Base-by-base conservation (phyloP, 805 yeast species). In the Ogataea nakhonphanomensis region DNA sequence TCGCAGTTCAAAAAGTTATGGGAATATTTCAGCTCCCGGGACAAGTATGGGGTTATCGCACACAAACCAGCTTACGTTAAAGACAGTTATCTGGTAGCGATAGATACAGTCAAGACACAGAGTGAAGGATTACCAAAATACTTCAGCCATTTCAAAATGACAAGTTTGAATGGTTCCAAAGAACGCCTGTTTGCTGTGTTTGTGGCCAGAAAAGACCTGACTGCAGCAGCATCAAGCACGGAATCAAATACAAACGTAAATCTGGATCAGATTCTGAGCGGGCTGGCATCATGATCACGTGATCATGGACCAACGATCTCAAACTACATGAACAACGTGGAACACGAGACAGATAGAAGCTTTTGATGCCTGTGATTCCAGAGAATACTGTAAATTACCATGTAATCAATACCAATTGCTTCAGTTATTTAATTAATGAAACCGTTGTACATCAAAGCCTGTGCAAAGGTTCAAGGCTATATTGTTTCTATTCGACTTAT, bases 1-100 rank as follows among this genome's bases (percentile, higher is more conserved):
- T 32, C 39, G 9, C 50, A 49, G 20, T 69, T 59, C 54, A 46
- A 52, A 22, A 57, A 61, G 30, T 54, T 73, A 25, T 69, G 62
- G 58, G 66, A 69, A 12, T 78, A 79, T 54, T 74, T 79, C 50
- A 53, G 61, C 28, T 52, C 61, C 5, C 62, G 73, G 22, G 51
- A 58, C 22, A 76, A 76, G 54, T 77, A 74, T 36, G 90, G 88
- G 1, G 88, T 81, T 12, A 64, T 83, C 32, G 71, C 75, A 9
- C 67, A 65, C 13, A 66, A 66, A 37, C 74, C 77, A 1, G 45
- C 57, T 7, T 66, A 69, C 49, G 80, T 79, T 28, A 81, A 80
- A 51, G 90, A 83, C 58, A 72, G 82, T 7, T 83, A 82, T 55
- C 46, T 83, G 38, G 58, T 80, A 22, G 71, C 54, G 9, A 21